Evolutionary conservation across 169 alveolate genomes (phyloP).

Genomic region (Plasmodium knowlesi): DNA sequence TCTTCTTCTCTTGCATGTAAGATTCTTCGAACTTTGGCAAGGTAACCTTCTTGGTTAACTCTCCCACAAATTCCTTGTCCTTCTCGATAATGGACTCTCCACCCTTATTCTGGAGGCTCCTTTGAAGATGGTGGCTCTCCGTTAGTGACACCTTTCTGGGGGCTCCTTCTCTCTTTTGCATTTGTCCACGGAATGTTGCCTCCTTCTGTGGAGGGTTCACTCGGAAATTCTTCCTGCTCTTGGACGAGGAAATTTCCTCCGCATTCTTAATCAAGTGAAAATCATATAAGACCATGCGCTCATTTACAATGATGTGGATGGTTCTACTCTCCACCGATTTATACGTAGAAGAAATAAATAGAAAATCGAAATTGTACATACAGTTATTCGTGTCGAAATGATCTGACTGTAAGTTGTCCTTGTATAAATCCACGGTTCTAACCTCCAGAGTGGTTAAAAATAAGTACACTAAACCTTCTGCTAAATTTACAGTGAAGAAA

Average conservation of each 20-base stretch:
- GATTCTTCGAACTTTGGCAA: background rate
- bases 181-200: background rate
- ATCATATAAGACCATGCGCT: conserved; percentile 36
- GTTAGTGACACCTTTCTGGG: background rate
- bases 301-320: conserved; percentile 43
- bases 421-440: conserved; percentile 10
- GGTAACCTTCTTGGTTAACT: background rate
- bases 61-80: background rate
- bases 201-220: background rate
- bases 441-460: conserved; percentile 24
- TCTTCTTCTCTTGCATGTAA: background rate
- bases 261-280: conserved; percentile 36
- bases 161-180: background rate
- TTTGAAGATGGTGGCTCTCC: background rate
- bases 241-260: background rate
- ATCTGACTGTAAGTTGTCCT: conserved; percentile 29
- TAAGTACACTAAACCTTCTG: conserved; percentile 41
- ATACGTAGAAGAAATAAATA: conserved; percentile 58
- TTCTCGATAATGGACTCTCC: background rate
- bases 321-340: conserved; percentile 37
- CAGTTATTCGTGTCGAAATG: background rate
- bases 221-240: background rate
- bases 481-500: conserved; percentile 17
- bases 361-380: conserved; percentile 33
- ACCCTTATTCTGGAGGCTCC: background rate